Evolutionary conservation across 176 grass and related monocot species (phyloP).

Genomic region (Rhynchospora pubera): DNA sequence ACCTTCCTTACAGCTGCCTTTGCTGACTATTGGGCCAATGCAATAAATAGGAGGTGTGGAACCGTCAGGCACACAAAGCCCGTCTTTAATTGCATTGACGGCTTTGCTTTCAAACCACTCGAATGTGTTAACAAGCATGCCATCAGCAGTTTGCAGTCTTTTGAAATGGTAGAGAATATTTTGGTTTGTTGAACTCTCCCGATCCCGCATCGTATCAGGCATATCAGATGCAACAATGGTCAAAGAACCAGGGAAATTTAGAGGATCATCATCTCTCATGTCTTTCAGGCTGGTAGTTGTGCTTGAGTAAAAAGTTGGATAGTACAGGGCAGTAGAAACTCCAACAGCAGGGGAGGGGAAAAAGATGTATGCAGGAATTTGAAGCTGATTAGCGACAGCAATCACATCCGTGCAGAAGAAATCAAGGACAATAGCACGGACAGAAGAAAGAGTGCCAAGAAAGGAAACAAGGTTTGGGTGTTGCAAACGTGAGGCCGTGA

Average conservation of each 20-base stretch:
- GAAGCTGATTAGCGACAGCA: conserved; percentile 27
- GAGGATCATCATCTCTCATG: conserved; percentile 8
- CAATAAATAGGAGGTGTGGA: conserved; percentile 18
- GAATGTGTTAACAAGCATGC: conserved; percentile 34
- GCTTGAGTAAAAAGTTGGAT: conserved; percentile 4
- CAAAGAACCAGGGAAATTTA: conserved; percentile 19
- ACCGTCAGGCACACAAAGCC: conserved; percentile 3
- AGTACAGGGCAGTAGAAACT: background rate
- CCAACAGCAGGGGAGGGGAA: background rate
- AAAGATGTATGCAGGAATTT: conserved; percentile 31
- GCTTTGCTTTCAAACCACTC: conserved; percentile 15
- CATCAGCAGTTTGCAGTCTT: background rate
- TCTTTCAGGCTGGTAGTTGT: conserved; percentile 20
- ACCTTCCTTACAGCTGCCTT: background rate
- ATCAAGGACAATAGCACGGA: conserved; percentile 31
- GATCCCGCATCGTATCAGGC: background rate
- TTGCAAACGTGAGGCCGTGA: conserved; percentile 7
- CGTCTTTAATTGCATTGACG: conserved; percentile 8
- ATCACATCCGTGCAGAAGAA: conserved; percentile 34
- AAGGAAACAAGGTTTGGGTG: conserved; percentile 7
- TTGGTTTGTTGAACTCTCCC: background rate
- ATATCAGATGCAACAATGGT: conserved; percentile 13
- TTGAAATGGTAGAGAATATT: background rate
- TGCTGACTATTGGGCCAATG: conserved; percentile 22
- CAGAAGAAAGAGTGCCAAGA: background rate